These are phyloP conservation scores for Phialophora chinensis DNA, from an alignment of 2,329 filamentous ascomycete species.

Conservation along the genomic window DNA sequence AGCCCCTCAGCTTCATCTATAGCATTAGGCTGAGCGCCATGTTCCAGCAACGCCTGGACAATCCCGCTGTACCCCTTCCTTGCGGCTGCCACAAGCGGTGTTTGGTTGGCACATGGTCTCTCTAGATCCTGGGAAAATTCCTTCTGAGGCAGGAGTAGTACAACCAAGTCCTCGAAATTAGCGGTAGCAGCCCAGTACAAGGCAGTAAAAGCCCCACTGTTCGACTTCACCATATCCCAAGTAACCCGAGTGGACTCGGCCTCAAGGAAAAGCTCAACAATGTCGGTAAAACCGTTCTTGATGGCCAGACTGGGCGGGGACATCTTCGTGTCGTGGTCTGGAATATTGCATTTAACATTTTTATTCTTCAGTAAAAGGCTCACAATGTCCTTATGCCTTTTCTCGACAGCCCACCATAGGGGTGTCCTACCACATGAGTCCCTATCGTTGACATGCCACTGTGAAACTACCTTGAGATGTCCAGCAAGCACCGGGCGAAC, in stretches of 20 bases:
- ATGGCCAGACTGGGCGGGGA: constrained; percentile 1
- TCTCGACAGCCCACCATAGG: constrained; percentile 8
- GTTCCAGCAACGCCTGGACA: neutral
- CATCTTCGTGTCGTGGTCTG: neutral
- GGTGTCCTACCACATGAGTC: constrained; percentile 1
- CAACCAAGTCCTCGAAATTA: neutral
- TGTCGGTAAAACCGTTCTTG: neutral
- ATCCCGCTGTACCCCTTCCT: neutral
- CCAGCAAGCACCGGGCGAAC: neutral
- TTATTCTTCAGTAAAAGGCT: neutral
- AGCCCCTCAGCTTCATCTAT: neutral
- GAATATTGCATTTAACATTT: neutral
- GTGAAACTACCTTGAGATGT: neutral
- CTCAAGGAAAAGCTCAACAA: neutral
- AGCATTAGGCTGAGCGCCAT: neutral
- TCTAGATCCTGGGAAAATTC: constrained; percentile 1
- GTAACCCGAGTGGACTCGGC: neutral
- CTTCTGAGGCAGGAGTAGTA: neutral
- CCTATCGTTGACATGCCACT: neutral
- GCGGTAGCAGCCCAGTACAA: constrained; percentile 1
- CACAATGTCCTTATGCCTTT: neutral
- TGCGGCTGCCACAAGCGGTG: constrained; percentile 1
- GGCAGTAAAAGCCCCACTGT: neutral
- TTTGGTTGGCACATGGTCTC: neutral
- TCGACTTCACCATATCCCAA: neutral